A percentile compares a stretch with the other conserved stretches of the same genome.
phyloP scores from a whole-genome alignment of 2,329 filamentous ascomycete genomes.

The Paraphaeosphaeria sporulosa region DNA sequence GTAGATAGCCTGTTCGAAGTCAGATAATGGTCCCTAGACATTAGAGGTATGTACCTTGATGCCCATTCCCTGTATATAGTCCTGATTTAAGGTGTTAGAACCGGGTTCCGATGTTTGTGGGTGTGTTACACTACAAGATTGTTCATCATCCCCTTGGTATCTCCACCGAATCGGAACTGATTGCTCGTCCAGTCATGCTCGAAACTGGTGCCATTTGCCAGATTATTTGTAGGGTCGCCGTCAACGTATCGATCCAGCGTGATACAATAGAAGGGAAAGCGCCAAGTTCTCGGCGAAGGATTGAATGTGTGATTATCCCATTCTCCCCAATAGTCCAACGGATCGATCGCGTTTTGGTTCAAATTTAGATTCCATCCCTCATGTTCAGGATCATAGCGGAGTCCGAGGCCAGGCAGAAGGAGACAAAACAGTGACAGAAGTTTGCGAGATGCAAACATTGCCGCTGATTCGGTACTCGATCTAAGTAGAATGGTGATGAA shows the following conservation, averaged over 20 bases:
- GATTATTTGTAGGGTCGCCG: conserved; percentile 69
- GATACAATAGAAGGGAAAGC: conserved; percentile 71
- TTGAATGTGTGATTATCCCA: conserved; percentile 62
- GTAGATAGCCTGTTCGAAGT: conserved; percentile 61
- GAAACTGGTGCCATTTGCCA: conserved; percentile 66
- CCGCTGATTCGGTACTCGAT: conserved; percentile 20
- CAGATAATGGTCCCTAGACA: conserved; percentile 16
- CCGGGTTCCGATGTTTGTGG: not conserved
- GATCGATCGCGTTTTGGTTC: conserved; percentile 63
- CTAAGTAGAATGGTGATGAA: conserved; percentile 13
- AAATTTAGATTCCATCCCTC: conserved; percentile 67
- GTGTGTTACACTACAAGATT: conserved; percentile 51
- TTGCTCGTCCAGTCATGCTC: conserved; percentile 68
- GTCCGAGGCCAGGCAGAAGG: conserved; percentile 22
- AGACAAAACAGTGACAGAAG: conserved; percentile 25
- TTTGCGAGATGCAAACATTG: conserved; percentile 22
- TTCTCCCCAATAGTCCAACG: conserved; percentile 66
- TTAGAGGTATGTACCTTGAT: conserved; percentile 58
- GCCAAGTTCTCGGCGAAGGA: conserved; percentile 67
- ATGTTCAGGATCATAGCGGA: conserved; percentile 58
- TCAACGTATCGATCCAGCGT: conserved; percentile 71
- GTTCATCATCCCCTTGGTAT: conserved; percentile 64
- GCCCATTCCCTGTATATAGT: conserved; percentile 71
- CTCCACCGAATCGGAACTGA: conserved; percentile 70
- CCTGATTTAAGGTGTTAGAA: conserved; percentile 30